Conservation (phyloP, 345 rosid species). For the Citrus maxima region DNA sequence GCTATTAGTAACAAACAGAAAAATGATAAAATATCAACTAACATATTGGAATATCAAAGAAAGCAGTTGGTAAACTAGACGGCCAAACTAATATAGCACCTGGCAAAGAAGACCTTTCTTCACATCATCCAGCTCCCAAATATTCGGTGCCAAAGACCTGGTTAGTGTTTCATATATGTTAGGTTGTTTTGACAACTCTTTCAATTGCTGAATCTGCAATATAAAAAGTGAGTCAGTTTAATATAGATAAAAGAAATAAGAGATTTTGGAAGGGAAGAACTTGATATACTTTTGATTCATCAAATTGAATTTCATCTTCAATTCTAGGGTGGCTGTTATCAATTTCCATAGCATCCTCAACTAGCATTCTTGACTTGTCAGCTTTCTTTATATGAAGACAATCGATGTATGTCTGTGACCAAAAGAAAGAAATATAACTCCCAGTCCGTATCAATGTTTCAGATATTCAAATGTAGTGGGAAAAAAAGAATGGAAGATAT, state of each 20-base stretch:
- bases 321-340: constrained; percentile 51
- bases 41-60: neutral
- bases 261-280: neutral
- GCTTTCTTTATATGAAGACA: constrained; percentile 88
- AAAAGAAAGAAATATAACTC: constrained; percentile 12
- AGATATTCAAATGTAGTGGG: neutral
- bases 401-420: constrained; percentile 80
- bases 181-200: constrained; percentile 65
- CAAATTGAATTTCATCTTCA: constrained; percentile 68
- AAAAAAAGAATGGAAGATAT: constrained; percentile 17
- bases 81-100: constrained; percentile 32
- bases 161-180: constrained; percentile 84
- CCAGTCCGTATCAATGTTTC: constrained; percentile 1
- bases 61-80: neutral
- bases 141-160: constrained; percentile 85
- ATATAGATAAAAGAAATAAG: neutral
- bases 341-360: constrained; percentile 76
- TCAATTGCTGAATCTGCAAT: constrained; percentile 61
- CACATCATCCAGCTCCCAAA: constrained; percentile 95
- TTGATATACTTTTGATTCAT: constrained; percentile 53
- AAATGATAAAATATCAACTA: neutral
- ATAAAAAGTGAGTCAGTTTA: neutral
- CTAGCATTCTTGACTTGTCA: constrained; percentile 75
- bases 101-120: constrained; percentile 95
- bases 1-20: constrained; percentile 13